Evolutionary conservation across 2,329 filamentous ascomycete genomes (phyloP).

Genomic region (Neoscytalidium dimidiatum): DNA sequence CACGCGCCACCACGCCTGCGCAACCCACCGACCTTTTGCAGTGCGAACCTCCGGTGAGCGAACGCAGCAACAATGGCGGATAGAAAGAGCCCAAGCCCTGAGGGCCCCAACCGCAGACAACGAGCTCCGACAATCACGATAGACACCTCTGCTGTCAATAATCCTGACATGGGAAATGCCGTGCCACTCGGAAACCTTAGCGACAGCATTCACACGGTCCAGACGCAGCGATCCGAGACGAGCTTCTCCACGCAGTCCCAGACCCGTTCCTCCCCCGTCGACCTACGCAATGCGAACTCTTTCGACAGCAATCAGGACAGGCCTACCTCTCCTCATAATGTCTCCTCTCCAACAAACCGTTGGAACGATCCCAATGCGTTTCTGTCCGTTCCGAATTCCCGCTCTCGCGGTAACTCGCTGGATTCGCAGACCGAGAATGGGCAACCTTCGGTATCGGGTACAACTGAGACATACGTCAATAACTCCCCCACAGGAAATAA

Average conservation of each 20-base stretch:
- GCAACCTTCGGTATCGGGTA: conserved; percentile 57
- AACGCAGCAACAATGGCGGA: conserved; percentile 30
- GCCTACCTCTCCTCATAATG: conserved; percentile 67
- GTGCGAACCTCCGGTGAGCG: background rate
- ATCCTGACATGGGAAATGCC: conserved; percentile 35
- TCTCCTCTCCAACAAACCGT: conserved; percentile 62
- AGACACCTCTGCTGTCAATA: conserved; percentile 51
- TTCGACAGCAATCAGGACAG: conserved; percentile 67
- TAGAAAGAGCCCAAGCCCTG: conserved; percentile 22
- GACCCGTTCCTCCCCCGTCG: conserved; percentile 26
- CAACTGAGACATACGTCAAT: conserved; percentile 63
- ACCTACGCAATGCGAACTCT: conserved; percentile 55
- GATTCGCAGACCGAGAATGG: conserved; percentile 62
- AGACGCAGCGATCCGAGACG: conserved; percentile 23
- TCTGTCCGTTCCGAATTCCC: conserved; percentile 63
- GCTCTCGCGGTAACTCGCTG: conserved; percentile 66
- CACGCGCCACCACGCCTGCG: conserved; percentile 7
- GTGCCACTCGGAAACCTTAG: conserved; percentile 34
- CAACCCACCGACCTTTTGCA: background rate
- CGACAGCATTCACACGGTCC: conserved; percentile 27
- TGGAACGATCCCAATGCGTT: conserved; percentile 57
- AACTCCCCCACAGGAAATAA: conserved; percentile 43
- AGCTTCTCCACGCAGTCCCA: conserved; percentile 29
- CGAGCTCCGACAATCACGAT: conserved; percentile 56
- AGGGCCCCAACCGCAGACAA: conserved; percentile 33